Percentiles rank a stretch among this genome's conserved stretches.
These are phyloP conservation scores for Ogataea henricii DNA, from an alignment of 805 yeast genomes.

Conservation along the genomic window DNA sequence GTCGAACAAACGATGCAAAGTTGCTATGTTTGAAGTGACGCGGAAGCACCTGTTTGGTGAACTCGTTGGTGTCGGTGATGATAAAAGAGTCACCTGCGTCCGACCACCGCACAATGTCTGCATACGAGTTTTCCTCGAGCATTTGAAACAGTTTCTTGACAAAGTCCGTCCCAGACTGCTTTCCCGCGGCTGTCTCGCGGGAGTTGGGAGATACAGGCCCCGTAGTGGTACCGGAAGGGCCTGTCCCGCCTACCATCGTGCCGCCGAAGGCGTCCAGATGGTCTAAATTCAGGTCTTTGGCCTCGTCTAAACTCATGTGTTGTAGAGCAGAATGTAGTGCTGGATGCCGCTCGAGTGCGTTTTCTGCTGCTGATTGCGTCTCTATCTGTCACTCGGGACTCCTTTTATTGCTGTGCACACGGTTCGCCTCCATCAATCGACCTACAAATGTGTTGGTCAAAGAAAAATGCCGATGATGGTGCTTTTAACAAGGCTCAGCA, in stretches of 20 bases:
- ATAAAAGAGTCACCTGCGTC: slow-evolving; percentile 83
- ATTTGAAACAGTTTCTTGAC: slow-evolving; percentile 79
- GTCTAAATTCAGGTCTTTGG: slow-evolving; percentile 2
- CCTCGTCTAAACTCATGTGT: slow-evolving; percentile 12
- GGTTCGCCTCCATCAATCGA: slow-evolving; percentile 1
- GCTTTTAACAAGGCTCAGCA: slow-evolving; percentile 3
- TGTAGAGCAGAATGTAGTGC: not conserved
- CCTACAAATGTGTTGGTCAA: not conserved
- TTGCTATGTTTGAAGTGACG: slow-evolving; percentile 93
- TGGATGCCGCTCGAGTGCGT: not conserved
- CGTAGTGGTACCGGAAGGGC: not conserved
- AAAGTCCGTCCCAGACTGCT: slow-evolving; percentile 48
- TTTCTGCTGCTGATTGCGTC: not conserved
- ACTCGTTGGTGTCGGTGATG: slow-evolving; percentile 85
- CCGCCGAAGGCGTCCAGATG: slow-evolving; percentile 7
- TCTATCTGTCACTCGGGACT: not conserved
- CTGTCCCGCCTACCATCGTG: not conserved
- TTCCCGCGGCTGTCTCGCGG: not conserved
- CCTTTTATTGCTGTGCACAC: not conserved
- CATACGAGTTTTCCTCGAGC: slow-evolving; percentile 80
- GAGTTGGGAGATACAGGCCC: slow-evolving; percentile 5
- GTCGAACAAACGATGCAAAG: slow-evolving; percentile 93
- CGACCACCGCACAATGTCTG: slow-evolving; percentile 83
- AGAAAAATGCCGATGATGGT: not conserved
- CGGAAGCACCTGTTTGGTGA: slow-evolving; percentile 86